phyloP scores from a whole-genome alignment of 352 stramenopile genomes.

The Phytopythium mirpurense region DNA sequence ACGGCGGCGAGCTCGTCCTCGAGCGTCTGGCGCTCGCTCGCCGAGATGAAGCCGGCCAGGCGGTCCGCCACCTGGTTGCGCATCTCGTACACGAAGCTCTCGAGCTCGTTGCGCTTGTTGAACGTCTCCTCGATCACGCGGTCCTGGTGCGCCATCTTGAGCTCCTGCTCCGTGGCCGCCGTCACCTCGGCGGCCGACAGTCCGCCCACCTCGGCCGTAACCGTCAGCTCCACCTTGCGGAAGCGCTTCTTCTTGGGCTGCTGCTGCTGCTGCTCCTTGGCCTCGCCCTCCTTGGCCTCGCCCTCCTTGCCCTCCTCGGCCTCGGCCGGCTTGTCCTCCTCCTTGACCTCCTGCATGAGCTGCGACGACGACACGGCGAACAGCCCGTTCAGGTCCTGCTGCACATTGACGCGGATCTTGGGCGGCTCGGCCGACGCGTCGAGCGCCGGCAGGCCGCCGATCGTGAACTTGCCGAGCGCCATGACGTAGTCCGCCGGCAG shows the following conservation, averaged over 20 bases:
- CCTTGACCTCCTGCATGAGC: conserved; percentile 96
- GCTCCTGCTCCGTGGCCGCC: conserved; percentile 86
- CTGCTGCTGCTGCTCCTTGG: conserved; percentile 62
- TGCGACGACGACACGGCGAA: conserved; percentile 94
- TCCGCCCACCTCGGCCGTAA: conserved; percentile 57
- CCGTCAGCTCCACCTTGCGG: conserved; percentile 84
- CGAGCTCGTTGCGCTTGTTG: conserved; percentile 99
- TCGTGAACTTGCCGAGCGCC: conserved; percentile 91
- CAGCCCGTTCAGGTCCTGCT: conserved; percentile 96
- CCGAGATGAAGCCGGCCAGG: conserved; percentile 83
- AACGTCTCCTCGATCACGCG: conserved; percentile 95
- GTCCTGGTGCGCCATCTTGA: conserved; percentile 95
- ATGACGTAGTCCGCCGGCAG: conserved; percentile 68
- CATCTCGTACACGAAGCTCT: conserved; percentile 99
- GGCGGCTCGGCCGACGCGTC: conserved; percentile 73
- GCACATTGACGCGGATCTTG: conserved; percentile 96
- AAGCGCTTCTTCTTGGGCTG: conserved; percentile 95
- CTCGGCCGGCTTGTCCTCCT: conserved; percentile 68
- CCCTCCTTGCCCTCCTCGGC: conserved; percentile 57
- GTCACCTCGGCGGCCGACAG: conserved; percentile 53
- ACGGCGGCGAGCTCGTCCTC: conserved; percentile 85
- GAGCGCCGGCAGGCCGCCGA: conserved; percentile 82
- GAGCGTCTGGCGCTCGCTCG: conserved; percentile 87
- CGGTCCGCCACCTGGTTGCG: conserved; percentile 92
- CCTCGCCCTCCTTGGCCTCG: conserved; percentile 58